Evolutionary conservation across 116 monocot species (phyloP).

Genomic region (Trichopus zeylanicus): DNA sequence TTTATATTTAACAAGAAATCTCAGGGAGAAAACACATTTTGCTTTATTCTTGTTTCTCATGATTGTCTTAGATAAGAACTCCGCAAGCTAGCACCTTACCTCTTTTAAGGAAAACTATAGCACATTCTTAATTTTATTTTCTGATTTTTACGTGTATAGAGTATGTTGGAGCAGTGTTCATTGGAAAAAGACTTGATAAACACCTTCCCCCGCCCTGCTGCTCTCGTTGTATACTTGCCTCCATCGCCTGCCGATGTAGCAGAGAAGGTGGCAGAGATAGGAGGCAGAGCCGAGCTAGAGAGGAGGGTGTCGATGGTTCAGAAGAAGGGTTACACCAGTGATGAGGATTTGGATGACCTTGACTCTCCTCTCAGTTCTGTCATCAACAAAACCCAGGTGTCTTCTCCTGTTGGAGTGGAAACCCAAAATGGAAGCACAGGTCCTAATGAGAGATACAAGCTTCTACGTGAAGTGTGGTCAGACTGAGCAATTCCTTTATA

Average conservation of each 20-base stretch:
- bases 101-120: neutral
- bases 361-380: conserved; percentile 55
- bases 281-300: conserved; percentile 27
- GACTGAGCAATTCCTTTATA: conserved; percentile 33
- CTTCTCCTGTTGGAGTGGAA: conserved; percentile 16
- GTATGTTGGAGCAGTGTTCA: conserved; percentile 30
- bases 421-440: conserved; percentile 10
- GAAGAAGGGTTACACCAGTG: conserved; percentile 87
- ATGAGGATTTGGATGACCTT: conserved; percentile 77
- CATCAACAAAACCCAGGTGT: conserved; percentile 36
- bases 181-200: conserved; percentile 20
- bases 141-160: conserved; percentile 21
- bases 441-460: conserved; percentile 42
- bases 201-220: conserved; percentile 57
- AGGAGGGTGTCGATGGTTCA: conserved; percentile 53
- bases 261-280: conserved; percentile 51
- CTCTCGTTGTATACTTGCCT: conserved; percentile 43
- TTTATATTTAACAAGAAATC: neutral
- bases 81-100: neutral
- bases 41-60: no score
- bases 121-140: neutral
- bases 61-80: no score
- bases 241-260: conserved; percentile 42
- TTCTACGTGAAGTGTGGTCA: conserved; percentile 66
- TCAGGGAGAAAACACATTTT: no score